A percentile compares a stretch with the other conserved stretches of the same genome.
Conservation (phyloP, 345 rosid species). For the Excoecaria cochinchinensis region DNA sequence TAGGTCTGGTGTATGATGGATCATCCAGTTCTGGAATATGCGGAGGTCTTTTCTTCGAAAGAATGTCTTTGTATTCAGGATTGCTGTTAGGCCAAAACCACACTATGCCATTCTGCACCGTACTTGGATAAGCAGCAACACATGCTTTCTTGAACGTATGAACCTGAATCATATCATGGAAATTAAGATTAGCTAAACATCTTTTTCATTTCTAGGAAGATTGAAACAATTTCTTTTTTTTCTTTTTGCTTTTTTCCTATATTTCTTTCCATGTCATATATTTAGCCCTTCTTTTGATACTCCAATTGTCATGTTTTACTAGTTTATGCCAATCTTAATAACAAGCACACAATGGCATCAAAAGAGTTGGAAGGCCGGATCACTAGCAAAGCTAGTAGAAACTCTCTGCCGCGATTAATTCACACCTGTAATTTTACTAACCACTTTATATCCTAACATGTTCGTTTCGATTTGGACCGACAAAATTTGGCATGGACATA, state of each 20-base stretch:
- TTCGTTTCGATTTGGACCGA: too few species aligned
- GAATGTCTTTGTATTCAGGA: slow-evolving; percentile 64
- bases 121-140: slow-evolving; percentile 65
- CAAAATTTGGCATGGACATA: too few species aligned
- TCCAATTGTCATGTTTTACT: not conserved
- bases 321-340: not conserved
- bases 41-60: slow-evolving; percentile 63
- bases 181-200: slow-evolving; percentile 1
- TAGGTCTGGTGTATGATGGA: slow-evolving; percentile 55
- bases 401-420: too few species aligned
- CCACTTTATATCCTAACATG: too few species aligned
- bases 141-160: slow-evolving; percentile 77
- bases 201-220: not conserved
- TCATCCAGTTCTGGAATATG: slow-evolving; percentile 68
- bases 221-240: not conserved
- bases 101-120: slow-evolving; percentile 67
- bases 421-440: too few species aligned
- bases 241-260: not conserved
- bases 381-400: too few species aligned
- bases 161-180: slow-evolving; percentile 41
- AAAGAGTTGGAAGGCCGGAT: too few species aligned
- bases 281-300: not conserved
- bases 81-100: slow-evolving; percentile 90
- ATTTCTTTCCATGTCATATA: not conserved
- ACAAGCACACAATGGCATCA: not conserved